Evolutionary conservation across 176 grass and related monocot species (phyloP), one percentile per base, ranked within the genome.

Genomic region (Rhipidocladum racemiflorum): DNA sequence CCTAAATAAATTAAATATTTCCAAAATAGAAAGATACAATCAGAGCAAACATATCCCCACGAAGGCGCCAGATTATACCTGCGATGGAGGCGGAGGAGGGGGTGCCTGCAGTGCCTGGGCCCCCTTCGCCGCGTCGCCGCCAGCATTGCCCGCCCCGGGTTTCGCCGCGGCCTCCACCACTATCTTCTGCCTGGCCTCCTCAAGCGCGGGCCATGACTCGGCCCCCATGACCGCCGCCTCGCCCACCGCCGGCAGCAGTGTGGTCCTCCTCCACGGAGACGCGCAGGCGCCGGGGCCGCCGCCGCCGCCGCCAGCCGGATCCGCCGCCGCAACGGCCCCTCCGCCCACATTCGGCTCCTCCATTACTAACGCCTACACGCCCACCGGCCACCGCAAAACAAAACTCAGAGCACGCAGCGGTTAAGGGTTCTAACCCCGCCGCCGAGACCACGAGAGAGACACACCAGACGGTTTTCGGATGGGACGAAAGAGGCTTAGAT

Each of bases 131-230:
- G 43, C 53, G 10, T 78, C 85, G 17, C 45, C 81, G 39, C 9
- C 75, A 61, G 79, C 84, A 87, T 81, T 92, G 80, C 66, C 74
- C 15, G 23, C 46, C 18, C 38, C 61, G 2, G 81, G 65, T 87
- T 81, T 91, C 21, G 61, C 54, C 7, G 77, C 61, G 36, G 27
- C 27, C 62, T 89, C 81, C 65, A 34, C 55, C 24, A 81, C 21
- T 4, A 9, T 81, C 62, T 87, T 94, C 27, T 86, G 76, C 66
- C 84, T 84, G 11, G 87, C 60, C 65, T 91, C 92, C 61, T 88
- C 87, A n/a, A 94, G 87, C 29, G 87, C 86, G 35, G 92, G 86
- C 92, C 92, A 91, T 29, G 89, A 89, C 8, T 89, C 81, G 36
- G 84, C 86, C 43, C 89, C 92, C 92, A 91, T 91, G 61, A 91